These are phyloP conservation scores for Colletotrichum aenigma DNA, from an alignment of 2,329 filamentous ascomycete species.

Conservation along the genomic window DNA sequence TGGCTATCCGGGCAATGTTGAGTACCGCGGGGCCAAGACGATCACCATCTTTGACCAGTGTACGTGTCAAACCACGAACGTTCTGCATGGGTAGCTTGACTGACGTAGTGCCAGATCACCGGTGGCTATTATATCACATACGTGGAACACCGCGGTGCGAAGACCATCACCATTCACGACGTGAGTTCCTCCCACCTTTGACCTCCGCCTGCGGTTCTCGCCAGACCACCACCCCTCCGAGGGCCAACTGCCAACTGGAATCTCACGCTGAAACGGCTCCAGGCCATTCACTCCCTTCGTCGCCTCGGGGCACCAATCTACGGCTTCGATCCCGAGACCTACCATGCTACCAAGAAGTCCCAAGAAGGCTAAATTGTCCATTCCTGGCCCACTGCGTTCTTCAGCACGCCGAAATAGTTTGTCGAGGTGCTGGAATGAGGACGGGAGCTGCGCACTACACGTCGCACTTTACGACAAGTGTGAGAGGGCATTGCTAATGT, in stretches of 20 bases:
- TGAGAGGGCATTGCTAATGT: no score
- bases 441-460: no score
- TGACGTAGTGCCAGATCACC: no score
- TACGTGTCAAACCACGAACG: no score
- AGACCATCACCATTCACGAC: conserved; percentile 68
- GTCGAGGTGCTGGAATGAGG: no score
- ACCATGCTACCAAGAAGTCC: conserved; percentile 20
- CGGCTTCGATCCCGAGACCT: conserved; percentile 56
- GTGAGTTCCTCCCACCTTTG: conserved; percentile 44
- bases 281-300: conserved; percentile 60
- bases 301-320: conserved; percentile 59
- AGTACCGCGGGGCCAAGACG: neutral
- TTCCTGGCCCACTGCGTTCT: no score
- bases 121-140: conserved; percentile 46
- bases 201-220: neutral
- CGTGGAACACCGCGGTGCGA: conserved; percentile 57
- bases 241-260: no score
- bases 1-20: neutral
- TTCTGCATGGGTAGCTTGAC: no score
- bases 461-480: no score
- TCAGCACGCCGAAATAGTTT: no score
- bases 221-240: neutral
- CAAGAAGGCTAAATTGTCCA: neutral
- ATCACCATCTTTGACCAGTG: neutral
- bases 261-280: neutral